Base-by-base conservation (phyloP, 768 basidiomycete genomes). In the Jaapia argillacea region DNA sequence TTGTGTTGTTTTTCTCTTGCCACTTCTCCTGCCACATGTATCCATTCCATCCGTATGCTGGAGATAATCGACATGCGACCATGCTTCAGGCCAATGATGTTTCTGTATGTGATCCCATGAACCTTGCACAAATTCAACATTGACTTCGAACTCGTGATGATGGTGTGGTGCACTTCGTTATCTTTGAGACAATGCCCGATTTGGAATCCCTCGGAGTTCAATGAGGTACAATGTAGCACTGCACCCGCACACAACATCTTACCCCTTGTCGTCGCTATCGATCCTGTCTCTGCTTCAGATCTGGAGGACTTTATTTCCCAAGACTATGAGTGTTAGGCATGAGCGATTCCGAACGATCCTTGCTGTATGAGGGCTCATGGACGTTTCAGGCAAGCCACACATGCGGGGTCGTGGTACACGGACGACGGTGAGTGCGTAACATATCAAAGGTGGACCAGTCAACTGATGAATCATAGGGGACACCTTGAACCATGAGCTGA, bases 371-470 rank as follows among this genome's bases (percentile, higher is more conserved):
- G 20, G 10, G 21, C 37, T 22, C 37, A 10, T 7, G 37, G 39
- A 10, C n/a, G n/a, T 10, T 10, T 38, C 24, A 74, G 86, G 61
- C 57, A 61, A 39, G 85, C 91, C 1, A 79, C 84, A 1, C 93
- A 97, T 66, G 91, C 91, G 2, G 85, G 83, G 27, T 81, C 78
- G 46, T 98, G 94, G 94, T 98, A 98, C 63, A 78, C 77, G 16
- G 69, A 60, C 37, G 66, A 87, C 51, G 69, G 90, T 85, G 54
- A 12, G 58, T 57, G 35, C 4, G 35, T 22, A 16, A 25, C 6
- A 24, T 13, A 6, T 10, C 28, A 21, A 25, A 16, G 3, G 28
- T 12, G 24, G 3, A 28, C 16, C 14, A 37, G 12, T 26, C 24
- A 24, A 33, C 13, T 23, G 21, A 40, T 25, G 45, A 41, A 45